Evolutionary conservation across 2,329 filamentous ascomycete species (phyloP).

Genomic region (Rhinocladiella similis): DNA sequence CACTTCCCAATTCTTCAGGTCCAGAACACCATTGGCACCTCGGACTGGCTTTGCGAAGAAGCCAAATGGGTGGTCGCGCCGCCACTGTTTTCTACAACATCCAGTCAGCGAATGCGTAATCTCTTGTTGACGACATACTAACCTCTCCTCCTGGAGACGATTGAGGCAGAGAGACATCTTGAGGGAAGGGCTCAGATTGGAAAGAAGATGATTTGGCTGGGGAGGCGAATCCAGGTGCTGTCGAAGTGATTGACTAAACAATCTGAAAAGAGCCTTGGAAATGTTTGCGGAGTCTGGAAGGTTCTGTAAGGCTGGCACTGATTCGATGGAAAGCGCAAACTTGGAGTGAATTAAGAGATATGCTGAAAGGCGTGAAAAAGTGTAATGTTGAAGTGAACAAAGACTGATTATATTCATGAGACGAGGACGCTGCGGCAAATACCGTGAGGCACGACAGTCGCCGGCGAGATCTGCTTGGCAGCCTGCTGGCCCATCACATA

Average conservation of each 20-base stretch:
- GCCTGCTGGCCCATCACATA: not conserved
- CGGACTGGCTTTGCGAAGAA: conserved; percentile 91
- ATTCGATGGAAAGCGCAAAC: too few relatives aligned
- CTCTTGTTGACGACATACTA: conserved; percentile 34
- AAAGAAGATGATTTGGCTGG: not conserved
- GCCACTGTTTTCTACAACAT: conserved; percentile 81
- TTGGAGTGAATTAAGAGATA: not conserved
- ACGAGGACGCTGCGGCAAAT: not conserved
- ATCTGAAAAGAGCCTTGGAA: not conserved
- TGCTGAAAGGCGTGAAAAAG: not conserved
- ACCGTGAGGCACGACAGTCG: not conserved
- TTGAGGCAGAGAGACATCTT: conserved; percentile 85
- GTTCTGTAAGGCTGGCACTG: too few relatives aligned
- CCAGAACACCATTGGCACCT: conserved; percentile 71
- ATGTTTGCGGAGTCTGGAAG: not conserved
- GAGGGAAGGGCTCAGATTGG: not conserved
- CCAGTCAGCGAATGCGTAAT: conserved; percentile 19
- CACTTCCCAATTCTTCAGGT: conserved; percentile 95
- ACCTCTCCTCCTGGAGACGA: conserved; percentile 85
- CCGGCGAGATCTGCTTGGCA: not conserved
- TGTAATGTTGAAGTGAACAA: conserved; percentile 9
- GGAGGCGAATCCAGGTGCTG: not conserved
- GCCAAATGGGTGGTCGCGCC: conserved; percentile 93
- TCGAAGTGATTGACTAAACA: not conserved
- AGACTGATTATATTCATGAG: not conserved